A percentile compares a stretch with the other conserved stretches of the same genome.
phyloP scores from a whole-genome alignment of 495 filamentous ascomycete species.

The Thermothielavioides terrestris region DNA sequence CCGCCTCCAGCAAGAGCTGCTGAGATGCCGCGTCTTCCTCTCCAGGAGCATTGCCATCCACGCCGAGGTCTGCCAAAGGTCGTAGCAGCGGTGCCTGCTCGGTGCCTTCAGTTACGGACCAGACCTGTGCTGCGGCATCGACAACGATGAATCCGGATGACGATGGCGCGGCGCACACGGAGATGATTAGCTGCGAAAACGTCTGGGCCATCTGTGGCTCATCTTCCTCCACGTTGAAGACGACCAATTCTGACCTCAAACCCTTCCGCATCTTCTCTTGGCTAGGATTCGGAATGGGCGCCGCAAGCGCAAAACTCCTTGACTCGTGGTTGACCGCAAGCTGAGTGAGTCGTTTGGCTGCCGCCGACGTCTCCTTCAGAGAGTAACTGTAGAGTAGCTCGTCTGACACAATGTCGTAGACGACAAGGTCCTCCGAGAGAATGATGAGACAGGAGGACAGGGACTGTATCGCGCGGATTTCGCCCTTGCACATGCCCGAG shows the following conservation, averaged over 20 bases:
- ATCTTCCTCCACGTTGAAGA: constrained; percentile 45
- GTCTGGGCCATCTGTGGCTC: constrained; percentile 42
- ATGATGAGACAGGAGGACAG: constrained; percentile 53
- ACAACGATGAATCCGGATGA: constrained; percentile 55
- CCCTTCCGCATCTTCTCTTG: constrained; percentile 21
- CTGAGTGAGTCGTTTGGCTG: constrained; percentile 42
- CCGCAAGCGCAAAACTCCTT: constrained; percentile 49
- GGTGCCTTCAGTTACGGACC: constrained; percentile 42
- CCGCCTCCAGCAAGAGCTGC: constrained; percentile 27
- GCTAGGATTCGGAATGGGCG: constrained; percentile 29
- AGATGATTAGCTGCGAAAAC: constrained; percentile 43
- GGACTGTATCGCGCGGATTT: constrained; percentile 49
- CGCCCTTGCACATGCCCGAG: constrained; percentile 45
- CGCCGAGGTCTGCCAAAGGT: constrained; percentile 39
- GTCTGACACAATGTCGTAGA: constrained; percentile 60
- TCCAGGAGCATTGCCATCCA: constrained; percentile 21
- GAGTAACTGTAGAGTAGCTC: constrained; percentile 45
- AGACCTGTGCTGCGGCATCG: constrained; percentile 51
- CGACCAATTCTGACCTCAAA: constrained; percentile 39
- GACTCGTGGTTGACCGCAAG: constrained; percentile 51
- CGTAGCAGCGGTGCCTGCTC: constrained; percentile 43
- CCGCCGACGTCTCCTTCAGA: constrained; percentile 22
- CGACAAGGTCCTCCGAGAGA: constrained; percentile 51
- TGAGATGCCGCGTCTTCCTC: constrained; percentile 16
- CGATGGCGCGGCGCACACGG: constrained; percentile 42